phyloP scores from a whole-genome alignment of 2,329 filamentous ascomycete species.

The Geosmithia morbida region DNA sequence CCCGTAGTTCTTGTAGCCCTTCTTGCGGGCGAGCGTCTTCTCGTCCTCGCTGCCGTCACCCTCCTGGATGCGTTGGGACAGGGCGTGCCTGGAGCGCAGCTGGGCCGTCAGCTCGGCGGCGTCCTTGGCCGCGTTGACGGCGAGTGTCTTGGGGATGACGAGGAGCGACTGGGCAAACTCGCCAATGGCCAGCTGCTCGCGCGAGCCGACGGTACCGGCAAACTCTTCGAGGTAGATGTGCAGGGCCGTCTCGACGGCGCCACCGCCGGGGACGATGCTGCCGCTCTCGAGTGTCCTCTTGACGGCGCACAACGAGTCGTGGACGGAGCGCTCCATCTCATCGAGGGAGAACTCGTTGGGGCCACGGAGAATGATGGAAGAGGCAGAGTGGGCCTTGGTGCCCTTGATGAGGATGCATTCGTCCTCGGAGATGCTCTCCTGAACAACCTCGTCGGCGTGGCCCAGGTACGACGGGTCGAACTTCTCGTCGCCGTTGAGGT shows the following conservation, averaged over 20 bases:
- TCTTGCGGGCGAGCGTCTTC: slow-evolving; percentile 81
- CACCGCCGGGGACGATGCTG: slow-evolving; percentile 90
- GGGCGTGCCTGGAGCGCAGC: slow-evolving; percentile 82
- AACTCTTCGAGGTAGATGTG: slow-evolving; percentile 99
- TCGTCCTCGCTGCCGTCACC: slow-evolving; percentile 75
- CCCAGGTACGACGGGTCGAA: slow-evolving; percentile 87
- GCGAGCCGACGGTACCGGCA: slow-evolving; percentile 88
- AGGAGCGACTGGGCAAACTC: slow-evolving; percentile 94
- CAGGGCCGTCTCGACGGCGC: slow-evolving; percentile 94
- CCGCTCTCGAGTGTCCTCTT: slow-evolving; percentile 96
- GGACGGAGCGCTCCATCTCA: slow-evolving; percentile 97
- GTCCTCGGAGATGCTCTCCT: slow-evolving; percentile 96
- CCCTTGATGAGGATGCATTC: slow-evolving; percentile 96
- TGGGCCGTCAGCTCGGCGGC: slow-evolving; percentile 90
- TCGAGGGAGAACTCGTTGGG: slow-evolving; percentile 94
- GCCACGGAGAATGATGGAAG: slow-evolving; percentile 90
- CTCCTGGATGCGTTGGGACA: slow-evolving; percentile 83
- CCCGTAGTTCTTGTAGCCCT: slow-evolving; percentile 98
- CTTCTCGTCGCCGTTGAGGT: slow-evolving; percentile 93
- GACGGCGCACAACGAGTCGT: slow-evolving; percentile 91
- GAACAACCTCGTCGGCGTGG: slow-evolving; percentile 87
- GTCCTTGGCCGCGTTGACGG: slow-evolving; percentile 94
- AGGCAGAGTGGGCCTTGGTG: slow-evolving; percentile 85
- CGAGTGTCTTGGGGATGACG: slow-evolving; percentile 88
- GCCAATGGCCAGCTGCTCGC: slow-evolving; percentile 94